phyloP scores from a whole-genome alignment of 2,329 filamentous ascomycete genomes.

The Dothistroma septosporum region DNA sequence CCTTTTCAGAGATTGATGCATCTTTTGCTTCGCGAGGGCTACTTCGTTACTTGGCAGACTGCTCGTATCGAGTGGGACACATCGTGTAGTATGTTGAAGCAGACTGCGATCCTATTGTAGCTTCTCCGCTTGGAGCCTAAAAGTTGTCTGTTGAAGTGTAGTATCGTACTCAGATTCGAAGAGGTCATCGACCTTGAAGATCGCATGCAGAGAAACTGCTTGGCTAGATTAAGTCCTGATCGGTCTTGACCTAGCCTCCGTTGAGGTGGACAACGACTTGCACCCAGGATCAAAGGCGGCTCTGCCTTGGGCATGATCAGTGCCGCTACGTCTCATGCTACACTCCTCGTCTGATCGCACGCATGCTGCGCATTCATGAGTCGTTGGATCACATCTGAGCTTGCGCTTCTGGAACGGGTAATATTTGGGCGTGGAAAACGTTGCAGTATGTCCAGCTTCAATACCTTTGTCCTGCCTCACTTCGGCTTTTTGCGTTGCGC shows the following conservation, averaged over 20 bases:
- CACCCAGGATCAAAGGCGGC: too few relatives aligned
- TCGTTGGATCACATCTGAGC: too few relatives aligned
- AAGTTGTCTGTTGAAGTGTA: neutral
- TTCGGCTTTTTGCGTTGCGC: neutral
- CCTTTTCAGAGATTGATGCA: neutral
- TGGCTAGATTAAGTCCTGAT: neutral
- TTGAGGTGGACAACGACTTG: neutral
- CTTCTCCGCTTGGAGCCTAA: neutral
- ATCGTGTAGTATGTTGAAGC: neutral
- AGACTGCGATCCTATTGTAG: neutral
- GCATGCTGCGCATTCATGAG: too few relatives aligned
- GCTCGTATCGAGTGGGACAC: neutral
- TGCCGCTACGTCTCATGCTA: too few relatives aligned
- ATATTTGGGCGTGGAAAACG: neutral
- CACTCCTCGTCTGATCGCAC: too few relatives aligned
- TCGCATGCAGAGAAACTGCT: neutral
- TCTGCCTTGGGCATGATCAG: too few relatives aligned
- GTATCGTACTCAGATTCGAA: neutral
- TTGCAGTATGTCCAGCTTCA: neutral
- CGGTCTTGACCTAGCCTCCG: neutral
- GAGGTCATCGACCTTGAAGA: neutral
- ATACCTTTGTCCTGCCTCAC: neutral
- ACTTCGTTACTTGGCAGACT: neutral
- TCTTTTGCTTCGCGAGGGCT: neutral
- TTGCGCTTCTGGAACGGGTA: neutral